Base-by-base conservation (phyloP, 164 flowering plant genomes). In the Aristolochia fimbriata region DNA sequence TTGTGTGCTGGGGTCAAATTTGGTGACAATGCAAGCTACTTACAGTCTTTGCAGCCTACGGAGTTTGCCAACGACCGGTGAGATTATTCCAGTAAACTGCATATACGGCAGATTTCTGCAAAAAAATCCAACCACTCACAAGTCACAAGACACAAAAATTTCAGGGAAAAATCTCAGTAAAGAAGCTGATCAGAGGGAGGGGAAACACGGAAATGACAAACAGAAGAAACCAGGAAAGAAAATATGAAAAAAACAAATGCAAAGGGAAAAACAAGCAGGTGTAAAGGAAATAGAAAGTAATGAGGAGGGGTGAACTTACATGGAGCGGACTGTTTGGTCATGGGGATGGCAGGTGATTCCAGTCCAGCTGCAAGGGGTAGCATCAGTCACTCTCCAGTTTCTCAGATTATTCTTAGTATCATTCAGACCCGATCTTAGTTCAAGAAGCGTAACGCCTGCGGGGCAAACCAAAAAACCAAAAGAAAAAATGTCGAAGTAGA, bases 31-130 rank as follows among this genome's bases (percentile, higher is more conserved):
- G 27, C 13, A 0, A 23, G 19, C 21, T 8, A 73, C 95, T 88
- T 61, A 90, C 99, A 93, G 72, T 77, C 99, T 88, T 64, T 85
- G 99, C 45, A 93, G 74, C 70, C 80, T 77, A 56, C 66, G 74
- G 62, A 93, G 92, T 68, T 79, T 90, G 16, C 90, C 91, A 74
- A 93, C 81, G 76, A 84, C 79, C 30, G 96, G 89, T 66, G 97
- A 86, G 62, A 90, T 79, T 57, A 69, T 75, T 58, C 99, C 99
- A 51, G 85, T 83, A 60, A 93, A 77, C 60, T 86, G 86, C 91
- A 82, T 83, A 60, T 83, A 86, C 23, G 96, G 94, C 23, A 93
- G 69, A 63, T 88, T 86, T 75, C 99, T 93, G 76, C 49, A 67
- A 55, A 57, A 55, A 57, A 47, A 50, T 68, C 66, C 63, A 30